Percentiles rank a stretch among this genome's conserved stretches.
phyloP scores from a whole-genome alignment of 2,329 filamentous ascomycete genomes.

The Paracamarosporium sp. region DNA sequence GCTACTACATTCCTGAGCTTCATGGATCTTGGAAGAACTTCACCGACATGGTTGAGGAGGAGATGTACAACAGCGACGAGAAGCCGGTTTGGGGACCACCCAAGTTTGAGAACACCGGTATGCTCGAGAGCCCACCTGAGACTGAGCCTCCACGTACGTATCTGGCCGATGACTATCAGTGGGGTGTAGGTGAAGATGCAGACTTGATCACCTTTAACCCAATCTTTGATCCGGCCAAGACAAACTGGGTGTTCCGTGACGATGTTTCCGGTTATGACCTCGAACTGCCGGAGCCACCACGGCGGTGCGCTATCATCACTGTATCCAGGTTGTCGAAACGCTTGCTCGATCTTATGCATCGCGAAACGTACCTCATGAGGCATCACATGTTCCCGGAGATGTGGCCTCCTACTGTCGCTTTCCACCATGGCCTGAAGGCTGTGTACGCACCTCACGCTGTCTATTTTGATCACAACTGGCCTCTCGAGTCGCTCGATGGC shows the following conservation, averaged over 20 bases:
- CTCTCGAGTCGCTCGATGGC: conserved; percentile 53
- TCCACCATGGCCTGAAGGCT: conserved; percentile 80
- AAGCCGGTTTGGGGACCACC: conserved; percentile 70
- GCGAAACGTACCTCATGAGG: conserved; percentile 74
- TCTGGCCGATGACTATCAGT: conserved; percentile 71
- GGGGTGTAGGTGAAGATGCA: conserved; percentile 78
- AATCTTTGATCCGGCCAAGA: conserved; percentile 77
- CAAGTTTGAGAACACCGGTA: conserved; percentile 54
- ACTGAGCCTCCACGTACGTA: conserved; percentile 67
- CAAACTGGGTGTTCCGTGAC: conserved; percentile 74
- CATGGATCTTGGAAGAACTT: conserved; percentile 75
- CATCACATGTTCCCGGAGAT: conserved; percentile 80
- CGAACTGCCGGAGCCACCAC: conserved; percentile 64
- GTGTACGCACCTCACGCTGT: conserved; percentile 81
- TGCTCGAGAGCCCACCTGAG: conserved; percentile 67
- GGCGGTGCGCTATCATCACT: conserved; percentile 79
- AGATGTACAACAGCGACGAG: conserved; percentile 56
- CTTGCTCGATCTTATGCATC: conserved; percentile 77
- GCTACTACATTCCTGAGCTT: conserved; percentile 73
- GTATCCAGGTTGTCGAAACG: conserved; percentile 75
- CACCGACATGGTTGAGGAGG: conserved; percentile 67
- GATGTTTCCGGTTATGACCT: conserved; percentile 72
- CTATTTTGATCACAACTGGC: conserved; percentile 79
- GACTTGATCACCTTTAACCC: conserved; percentile 77
- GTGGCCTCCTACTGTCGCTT: conserved; percentile 74